These are phyloP conservation scores for Zygotorulaspora mrakii DNA, from an alignment of 1,139 yeast genomes.

Conservation along the genomic window DNA sequence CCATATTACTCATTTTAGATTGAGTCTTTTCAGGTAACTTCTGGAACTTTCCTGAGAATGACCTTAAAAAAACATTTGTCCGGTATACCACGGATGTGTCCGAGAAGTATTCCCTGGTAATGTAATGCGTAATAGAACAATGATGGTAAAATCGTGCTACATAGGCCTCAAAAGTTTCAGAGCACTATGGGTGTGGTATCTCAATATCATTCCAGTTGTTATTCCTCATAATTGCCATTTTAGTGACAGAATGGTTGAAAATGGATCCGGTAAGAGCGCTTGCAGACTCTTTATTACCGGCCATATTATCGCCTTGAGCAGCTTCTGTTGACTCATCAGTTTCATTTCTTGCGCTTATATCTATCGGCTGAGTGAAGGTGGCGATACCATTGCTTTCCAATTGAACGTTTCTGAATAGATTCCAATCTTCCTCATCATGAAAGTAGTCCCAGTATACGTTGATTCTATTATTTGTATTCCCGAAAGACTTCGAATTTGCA, in stretches of 20 bases:
- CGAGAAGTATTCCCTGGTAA: background rate
- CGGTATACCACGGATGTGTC: background rate
- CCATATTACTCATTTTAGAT: slow-evolving; percentile 4
- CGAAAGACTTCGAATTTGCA: slow-evolving; percentile 4
- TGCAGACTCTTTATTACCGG: slow-evolving; percentile 3
- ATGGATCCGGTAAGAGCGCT: slow-evolving; percentile 17
- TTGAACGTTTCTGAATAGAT: slow-evolving; percentile 23
- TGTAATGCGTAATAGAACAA: no score
- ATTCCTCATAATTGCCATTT: slow-evolving; percentile 14
- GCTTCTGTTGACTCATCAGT: background rate
- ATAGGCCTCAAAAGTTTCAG: no score
- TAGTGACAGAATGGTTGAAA: slow-evolving; percentile 14
- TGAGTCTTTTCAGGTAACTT: slow-evolving; percentile 8
- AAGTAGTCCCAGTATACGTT: slow-evolving; percentile 29
- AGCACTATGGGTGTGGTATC: slow-evolving; percentile 9
- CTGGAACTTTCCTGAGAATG: slow-evolving; percentile 11
- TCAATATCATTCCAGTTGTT: slow-evolving; percentile 16
- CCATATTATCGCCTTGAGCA: background rate
- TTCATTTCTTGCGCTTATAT: slow-evolving; percentile 6
- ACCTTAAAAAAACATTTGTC: background rate
- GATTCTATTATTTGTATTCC: slow-evolving; percentile 8
- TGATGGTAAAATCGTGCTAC: no score
- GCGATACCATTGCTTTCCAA: slow-evolving; percentile 24
- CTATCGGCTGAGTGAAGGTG: slow-evolving; percentile 13
- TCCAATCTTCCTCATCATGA: slow-evolving; percentile 31